Evolutionary conservation across 768 basidiomycete species (phyloP).

Genomic region (Rhizopogon vesiculosus): DNA sequence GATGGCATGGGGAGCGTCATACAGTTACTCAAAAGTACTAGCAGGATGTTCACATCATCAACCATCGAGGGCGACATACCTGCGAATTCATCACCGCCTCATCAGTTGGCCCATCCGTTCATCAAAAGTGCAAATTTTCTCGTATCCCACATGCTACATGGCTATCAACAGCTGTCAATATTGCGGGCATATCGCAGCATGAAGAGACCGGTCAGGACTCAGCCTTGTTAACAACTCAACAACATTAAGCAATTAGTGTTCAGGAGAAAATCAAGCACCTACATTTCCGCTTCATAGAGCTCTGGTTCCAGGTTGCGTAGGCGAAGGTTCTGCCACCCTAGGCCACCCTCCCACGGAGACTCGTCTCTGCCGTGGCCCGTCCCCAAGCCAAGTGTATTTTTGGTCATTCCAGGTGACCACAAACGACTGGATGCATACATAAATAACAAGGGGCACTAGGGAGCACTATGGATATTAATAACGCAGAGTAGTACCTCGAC

Average conservation of each 20-base stretch:
- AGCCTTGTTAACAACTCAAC: background rate
- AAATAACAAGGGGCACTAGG: slow-evolving; percentile 1
- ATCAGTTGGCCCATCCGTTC: background rate
- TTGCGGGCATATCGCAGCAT: background rate
- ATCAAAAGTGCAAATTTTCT: background rate
- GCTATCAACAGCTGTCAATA: background rate
- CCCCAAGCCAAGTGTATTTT: background rate
- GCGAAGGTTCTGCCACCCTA: background rate
- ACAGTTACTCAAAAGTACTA: slow-evolving; percentile 1
- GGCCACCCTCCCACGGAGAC: slow-evolving; percentile 5
- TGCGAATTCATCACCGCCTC: slow-evolving; percentile 5
- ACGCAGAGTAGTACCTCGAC: background rate
- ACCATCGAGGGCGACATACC: background rate
- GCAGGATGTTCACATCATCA: background rate
- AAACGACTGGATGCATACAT: background rate
- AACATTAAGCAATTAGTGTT: slow-evolving; percentile 5
- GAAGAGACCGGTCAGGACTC: background rate
- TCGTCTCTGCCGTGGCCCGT: background rate
- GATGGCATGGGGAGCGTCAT: slow-evolving; percentile 2
- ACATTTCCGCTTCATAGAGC: slow-evolving; percentile 5
- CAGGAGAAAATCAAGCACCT: slow-evolving; percentile 1
- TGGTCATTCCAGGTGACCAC: background rate
- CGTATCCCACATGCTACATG: slow-evolving; percentile 1
- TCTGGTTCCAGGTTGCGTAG: background rate
- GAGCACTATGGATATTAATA: background rate